Evolutionary conservation across 352 stramenopile species (phyloP), one percentile per base, ranked within the genome.

Genomic region (Globisporangium alternatum): DNA sequence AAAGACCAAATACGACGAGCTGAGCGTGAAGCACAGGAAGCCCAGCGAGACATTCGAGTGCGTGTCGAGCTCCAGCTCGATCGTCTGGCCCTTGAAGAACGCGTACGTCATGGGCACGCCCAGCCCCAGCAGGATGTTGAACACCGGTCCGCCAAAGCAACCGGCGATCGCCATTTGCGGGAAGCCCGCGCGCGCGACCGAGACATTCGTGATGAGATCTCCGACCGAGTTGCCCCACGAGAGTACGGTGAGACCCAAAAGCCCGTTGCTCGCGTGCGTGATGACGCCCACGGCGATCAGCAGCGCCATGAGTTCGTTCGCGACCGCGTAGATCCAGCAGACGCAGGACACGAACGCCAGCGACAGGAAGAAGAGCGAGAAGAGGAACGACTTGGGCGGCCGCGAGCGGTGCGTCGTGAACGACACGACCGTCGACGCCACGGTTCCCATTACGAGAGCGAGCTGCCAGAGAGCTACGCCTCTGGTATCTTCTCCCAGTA

Each of bases 311-410:
- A 97, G 62, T 53, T 98, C 91, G 43, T 80, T 89, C 5, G 91
- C 90, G 39, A 98, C 75, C 2, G 85, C 73, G 70, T 97, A 98
- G 67, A 98, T 97, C 93, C 91, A 98, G 51, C 83, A 83, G 15
- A 97, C 88, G 62, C 88, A 97, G 17, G 93, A 86, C 12, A 80
- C 66, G 30, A 97, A 91, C 5, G 79, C 85, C 22, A 97, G 66
- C 8, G 72, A 64, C 43, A 95, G 75, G 54, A 93, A 78, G n/a
- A 89, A 33, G 15, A 78, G 65, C 41, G 75, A 85, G 45, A 77
- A 70, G 41, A 67, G 65, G 5, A 77, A 41, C 8, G 83, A 89
- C 33, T 68, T 78, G 30, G 81, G 85, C 15, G 81, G 68, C 8
- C 78, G 81, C 30, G 77, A 89, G 9, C 82, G 76, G 60, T 93